phyloP scores from a whole-genome alignment of 2,329 filamentous ascomycete species.

The Cercospora janseana region DNA sequence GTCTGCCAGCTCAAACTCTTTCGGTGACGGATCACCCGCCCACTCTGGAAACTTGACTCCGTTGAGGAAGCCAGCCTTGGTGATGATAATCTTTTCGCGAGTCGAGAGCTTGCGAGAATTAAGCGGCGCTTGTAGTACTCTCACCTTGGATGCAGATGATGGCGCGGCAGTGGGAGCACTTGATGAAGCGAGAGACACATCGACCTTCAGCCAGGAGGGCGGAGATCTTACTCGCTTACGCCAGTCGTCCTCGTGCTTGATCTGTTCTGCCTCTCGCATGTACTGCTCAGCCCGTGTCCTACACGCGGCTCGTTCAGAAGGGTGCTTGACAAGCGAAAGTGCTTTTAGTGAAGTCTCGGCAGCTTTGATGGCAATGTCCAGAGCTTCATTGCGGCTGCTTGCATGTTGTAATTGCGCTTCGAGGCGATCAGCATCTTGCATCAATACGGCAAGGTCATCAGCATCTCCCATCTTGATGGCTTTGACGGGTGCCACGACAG shows the following conservation, averaged over 20 bases:
- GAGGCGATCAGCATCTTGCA: conserved; percentile 27
- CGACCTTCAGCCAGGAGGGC: conserved; percentile 6
- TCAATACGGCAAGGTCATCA: conserved; percentile 22
- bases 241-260: conserved; percentile 57
- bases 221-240: neutral
- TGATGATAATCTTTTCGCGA: conserved; percentile 71
- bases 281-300: conserved; percentile 66
- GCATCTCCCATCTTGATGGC: conserved; percentile 2
- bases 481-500: neutral
- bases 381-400: conserved; percentile 54
- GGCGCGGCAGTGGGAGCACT: neutral
- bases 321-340: conserved; percentile 58
- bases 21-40: conserved; percentile 60
- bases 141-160: conserved; percentile 29
- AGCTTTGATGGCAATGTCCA: conserved; percentile 72
- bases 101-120: conserved; percentile 63
- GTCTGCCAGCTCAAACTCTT: conserved; percentile 59
- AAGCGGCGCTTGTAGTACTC: conserved; percentile 51
- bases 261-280: conserved; percentile 68
- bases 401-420: conserved; percentile 25
- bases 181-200: conserved; percentile 2
- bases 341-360: conserved; percentile 81
- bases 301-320: conserved; percentile 65
- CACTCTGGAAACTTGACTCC: conserved; percentile 83
- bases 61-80: conserved; percentile 75